Percentiles rank a stretch among this genome's conserved stretches.
These are phyloP conservation scores for Cadophora luteo-olivacea DNA, from an alignment of 2,329 filamentous ascomycete genomes.

Conservation along the genomic window DNA sequence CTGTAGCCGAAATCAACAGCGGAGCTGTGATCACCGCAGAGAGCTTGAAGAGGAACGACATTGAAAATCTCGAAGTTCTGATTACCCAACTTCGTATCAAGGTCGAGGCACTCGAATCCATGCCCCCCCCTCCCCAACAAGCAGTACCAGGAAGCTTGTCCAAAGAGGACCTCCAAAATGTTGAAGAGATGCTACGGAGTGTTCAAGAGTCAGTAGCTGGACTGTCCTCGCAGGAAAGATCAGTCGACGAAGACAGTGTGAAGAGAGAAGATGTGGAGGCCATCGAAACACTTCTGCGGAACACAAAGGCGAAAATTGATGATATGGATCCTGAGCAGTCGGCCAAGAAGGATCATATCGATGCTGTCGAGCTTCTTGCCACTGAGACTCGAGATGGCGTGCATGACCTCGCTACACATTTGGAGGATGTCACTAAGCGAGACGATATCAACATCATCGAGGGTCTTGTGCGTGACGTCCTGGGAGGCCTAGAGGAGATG, in stretches of 20 bases:
- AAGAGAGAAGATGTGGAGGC: conserved; percentile 86
- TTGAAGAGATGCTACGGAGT: conserved; percentile 59
- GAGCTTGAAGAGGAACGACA: conserved; percentile 70
- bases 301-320: conserved; percentile 87
- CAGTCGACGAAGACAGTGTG: conserved; percentile 55
- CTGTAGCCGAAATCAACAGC: conserved; percentile 59
- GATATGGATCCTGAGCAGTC: conserved; percentile 78
- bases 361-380: conserved; percentile 61
- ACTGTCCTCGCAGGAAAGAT: conserved; percentile 51
- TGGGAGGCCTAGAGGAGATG: conserved; percentile 76
- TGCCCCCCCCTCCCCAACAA: conserved; percentile 53
- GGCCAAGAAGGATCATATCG: conserved; percentile 70
- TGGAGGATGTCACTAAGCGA: conserved; percentile 76
- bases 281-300: conserved; percentile 87
- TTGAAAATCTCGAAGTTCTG: conserved; percentile 84
- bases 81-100: conserved; percentile 85
- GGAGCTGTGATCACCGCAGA: conserved; percentile 58
- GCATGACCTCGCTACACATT: conserved; percentile 66
- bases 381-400: conserved; percentile 79
- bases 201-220: conserved; percentile 66
- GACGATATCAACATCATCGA: conserved; percentile 81
- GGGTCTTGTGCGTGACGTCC: conserved; percentile 79
- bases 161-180: conserved; percentile 61
- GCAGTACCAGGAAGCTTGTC: conserved; percentile 50
- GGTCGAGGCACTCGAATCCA: conserved; percentile 75